Evolutionary conservation across 768 basidiomycete species (phyloP).

Genomic region (Tylopilus cervinicoccineus): DNA sequence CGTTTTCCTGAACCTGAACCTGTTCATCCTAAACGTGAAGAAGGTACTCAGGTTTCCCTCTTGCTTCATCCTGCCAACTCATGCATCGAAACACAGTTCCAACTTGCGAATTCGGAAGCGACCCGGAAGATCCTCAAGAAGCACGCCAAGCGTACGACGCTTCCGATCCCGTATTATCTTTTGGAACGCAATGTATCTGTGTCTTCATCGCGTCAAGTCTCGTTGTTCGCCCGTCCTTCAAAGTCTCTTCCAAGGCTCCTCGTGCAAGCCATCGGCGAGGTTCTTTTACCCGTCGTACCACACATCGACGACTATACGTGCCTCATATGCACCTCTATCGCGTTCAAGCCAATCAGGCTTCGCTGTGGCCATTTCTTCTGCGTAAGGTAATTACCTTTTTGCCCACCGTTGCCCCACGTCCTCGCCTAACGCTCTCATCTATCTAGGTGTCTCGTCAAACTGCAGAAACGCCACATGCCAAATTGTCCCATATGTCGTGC

Average conservation of each 20-base stretch:
- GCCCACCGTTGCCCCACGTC: neutral
- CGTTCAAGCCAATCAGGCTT: constrained; percentile 88
- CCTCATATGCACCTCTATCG: constrained; percentile 83
- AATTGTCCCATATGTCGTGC: constrained; percentile 86
- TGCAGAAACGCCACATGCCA: constrained; percentile 76
- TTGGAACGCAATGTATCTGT: constrained; percentile 17
- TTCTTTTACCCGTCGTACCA: constrained; percentile 75
- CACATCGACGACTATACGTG: constrained; percentile 83
- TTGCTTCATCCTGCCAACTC: neutral
- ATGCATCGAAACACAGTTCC: constrained; percentile 47
- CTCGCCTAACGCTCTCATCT: constrained; percentile 8
- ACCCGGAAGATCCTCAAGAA: constrained; percentile 94
- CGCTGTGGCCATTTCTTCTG: constrained; percentile 78
- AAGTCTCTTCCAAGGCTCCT: constrained; percentile 58
- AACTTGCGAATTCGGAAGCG: constrained; percentile 81
- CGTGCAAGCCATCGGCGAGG: constrained; percentile 79
- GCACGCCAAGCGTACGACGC: constrained; percentile 83
- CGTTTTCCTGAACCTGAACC: constrained; percentile 71
- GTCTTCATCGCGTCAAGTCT: constrained; percentile 28
- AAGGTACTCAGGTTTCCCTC: constrained; percentile 43
- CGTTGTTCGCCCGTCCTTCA: constrained; percentile 23
- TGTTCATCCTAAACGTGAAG: constrained; percentile 76
- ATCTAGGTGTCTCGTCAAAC: constrained; percentile 71
- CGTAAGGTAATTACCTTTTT: constrained; percentile 41
- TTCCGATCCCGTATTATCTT: constrained; percentile 52